phyloP scores from a whole-genome alignment of 2,329 filamentous ascomycete species.

The Colletotrichum lupini region DNA sequence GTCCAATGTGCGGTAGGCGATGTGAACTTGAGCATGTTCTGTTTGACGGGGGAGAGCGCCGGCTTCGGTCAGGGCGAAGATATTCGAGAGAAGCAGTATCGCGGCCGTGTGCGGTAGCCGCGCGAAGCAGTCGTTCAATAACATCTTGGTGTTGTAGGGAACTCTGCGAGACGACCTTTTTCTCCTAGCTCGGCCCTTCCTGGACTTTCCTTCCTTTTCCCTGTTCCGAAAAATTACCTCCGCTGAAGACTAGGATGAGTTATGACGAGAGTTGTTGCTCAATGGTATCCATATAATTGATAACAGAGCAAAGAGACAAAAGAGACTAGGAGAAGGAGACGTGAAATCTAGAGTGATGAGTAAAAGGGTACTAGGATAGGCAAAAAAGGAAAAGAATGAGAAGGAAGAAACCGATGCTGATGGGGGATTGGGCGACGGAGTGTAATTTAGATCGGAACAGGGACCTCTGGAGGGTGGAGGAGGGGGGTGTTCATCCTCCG shows the following conservation, averaged over 20 bases:
- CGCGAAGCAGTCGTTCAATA: slow-evolving; percentile 45
- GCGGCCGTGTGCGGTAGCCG: slow-evolving; percentile 49
- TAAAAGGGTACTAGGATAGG: not conserved
- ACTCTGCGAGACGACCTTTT: not conserved
- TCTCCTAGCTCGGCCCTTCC: not conserved
- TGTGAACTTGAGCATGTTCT: slow-evolving; percentile 35
- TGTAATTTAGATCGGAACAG: slow-evolving; percentile 33
- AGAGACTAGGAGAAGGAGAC: slow-evolving; percentile 1
- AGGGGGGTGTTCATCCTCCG: slow-evolving; percentile 3
- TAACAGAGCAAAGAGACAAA: not conserved
- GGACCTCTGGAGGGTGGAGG: slow-evolving; percentile 7
- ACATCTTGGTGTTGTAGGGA: slow-evolving; percentile 37
- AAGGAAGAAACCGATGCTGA: not conserved
- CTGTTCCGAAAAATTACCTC: not conserved
- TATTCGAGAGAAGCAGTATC: slow-evolving; percentile 47
- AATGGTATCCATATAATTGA: not conserved
- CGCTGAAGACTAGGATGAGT: not conserved
- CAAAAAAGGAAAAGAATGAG: slow-evolving; percentile 13
- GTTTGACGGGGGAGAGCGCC: slow-evolving; percentile 56
- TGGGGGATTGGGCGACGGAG: slow-evolving; percentile 24
- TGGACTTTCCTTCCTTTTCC: not conserved
- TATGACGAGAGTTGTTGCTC: not conserved
- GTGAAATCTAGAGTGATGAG: not conserved
- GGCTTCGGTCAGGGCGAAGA: slow-evolving; percentile 46
- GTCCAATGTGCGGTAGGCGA: slow-evolving; percentile 48